These are phyloP conservation scores for Thuja plicata DNA, from an alignment of 83 land plant genomes.

Conservation along the genomic window DNA sequence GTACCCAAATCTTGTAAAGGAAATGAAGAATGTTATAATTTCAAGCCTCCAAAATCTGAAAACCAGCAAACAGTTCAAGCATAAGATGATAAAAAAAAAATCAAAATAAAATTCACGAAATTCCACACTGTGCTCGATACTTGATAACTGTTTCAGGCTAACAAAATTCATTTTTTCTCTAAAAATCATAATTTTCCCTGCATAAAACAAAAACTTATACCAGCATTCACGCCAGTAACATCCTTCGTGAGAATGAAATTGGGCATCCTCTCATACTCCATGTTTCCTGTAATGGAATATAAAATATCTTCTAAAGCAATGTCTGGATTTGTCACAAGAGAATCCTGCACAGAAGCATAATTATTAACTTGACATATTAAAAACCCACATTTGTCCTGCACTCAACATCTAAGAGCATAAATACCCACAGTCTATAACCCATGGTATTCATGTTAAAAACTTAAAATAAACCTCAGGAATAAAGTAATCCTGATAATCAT, in stretches of 20 bases:
- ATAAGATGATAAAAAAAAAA: not conserved
- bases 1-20: not conserved
- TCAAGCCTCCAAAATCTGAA: not conserved
- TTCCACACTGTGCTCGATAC: not conserved
- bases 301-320: constrained; percentile 48
- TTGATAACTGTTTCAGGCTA: not conserved
- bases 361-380: not conserved
- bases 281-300: constrained; percentile 24
- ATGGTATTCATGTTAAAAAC: not conserved
- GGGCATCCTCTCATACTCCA: constrained; percentile 40
- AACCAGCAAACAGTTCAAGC: not conserved
- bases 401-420: not conserved
- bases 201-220: constrained; percentile 19
- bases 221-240: constrained; percentile 76
- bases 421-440: not conserved
- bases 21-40: not conserved
- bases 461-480: not conserved
- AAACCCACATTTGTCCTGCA: not conserved
- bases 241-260: constrained; percentile 69
- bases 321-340: constrained; percentile 57
- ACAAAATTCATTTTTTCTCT: not conserved
- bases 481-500: not conserved
- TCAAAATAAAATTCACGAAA: not conserved
- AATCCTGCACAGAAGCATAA: constrained; percentile 40
- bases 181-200: not conserved